Evolutionary conservation across 75 land plant species (phyloP), one percentile per base, ranked within the genome.

Genomic region (Isoetes taiwanensis): DNA sequence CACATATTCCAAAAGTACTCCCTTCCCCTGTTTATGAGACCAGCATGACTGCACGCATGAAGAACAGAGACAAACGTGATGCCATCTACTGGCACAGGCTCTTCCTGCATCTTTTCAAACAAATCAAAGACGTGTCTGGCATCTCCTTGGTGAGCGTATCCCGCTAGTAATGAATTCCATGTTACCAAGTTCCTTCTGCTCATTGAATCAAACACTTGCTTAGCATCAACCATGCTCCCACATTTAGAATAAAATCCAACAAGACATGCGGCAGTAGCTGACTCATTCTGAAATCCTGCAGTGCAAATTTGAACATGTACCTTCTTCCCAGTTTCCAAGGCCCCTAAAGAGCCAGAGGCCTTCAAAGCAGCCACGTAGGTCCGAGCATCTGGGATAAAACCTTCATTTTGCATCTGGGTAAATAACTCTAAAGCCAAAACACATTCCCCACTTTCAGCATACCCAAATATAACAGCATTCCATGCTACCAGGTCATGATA

Each of bases 221-320:
- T 61, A 0, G 70, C 73, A 25, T 52, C 54, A 34, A 50, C 48
- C 27, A 70, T 61, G 9, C 39, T 55, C 21, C 61, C 28, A 25
- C 68, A 66, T 32, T 66, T 70, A 21, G 68, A 73, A 61, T 70
- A 76, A 62, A 70, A 30, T 70, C 43, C 2, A 66, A 58, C 52
- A 76, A 53, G 9, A 69, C 63, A 39, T 64, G 64, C 26, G 59
- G 65, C 20, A 76, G 27, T 41, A 54, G 59, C 14, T 57, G 28
- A 53, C 50, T n/a, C 63, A 4, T 5, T n/a, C 14, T 62, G 28
- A 21, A 34, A 38, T n/a, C 43, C 72, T 28, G 19, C 33, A 28
- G 39, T 57, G 14, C 30, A 17, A 30, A 52, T 32, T 28, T 59
- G 19, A 16, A 39, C 64, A 42, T 66, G 74, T 28, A 72, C 29